A percentile compares a stretch with the other conserved stretches of the same genome.
Conservation (phyloP, 2,329 filamentous ascomycete species). For the Fusarium palustre region DNA sequence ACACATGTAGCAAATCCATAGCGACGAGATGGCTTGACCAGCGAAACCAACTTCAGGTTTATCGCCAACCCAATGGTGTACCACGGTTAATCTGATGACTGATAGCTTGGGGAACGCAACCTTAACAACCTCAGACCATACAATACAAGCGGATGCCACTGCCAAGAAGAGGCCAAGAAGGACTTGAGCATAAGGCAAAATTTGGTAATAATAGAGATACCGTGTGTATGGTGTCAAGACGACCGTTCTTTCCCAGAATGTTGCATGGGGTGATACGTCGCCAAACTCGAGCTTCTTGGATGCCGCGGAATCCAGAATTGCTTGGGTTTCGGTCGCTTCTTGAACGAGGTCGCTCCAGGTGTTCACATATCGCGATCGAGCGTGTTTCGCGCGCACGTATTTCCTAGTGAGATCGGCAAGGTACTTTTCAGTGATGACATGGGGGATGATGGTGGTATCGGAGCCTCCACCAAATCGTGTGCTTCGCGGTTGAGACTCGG, state of each 20-base stretch:
- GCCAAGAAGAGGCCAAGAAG: conserved; percentile 74
- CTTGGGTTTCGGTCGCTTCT: conserved; percentile 79
- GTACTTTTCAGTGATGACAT: conserved; percentile 92
- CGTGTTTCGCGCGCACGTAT: conserved; percentile 83
- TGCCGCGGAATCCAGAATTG: conserved; percentile 83
- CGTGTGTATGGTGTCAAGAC: conserved; percentile 84
- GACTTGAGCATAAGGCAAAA: conserved; percentile 77
- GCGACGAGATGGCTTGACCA: conserved; percentile 83
- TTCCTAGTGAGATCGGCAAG: conserved; percentile 89
- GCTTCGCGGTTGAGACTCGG: conserved; percentile 67
- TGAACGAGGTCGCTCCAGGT: conserved; percentile 87
- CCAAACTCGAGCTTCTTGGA: conserved; percentile 85
- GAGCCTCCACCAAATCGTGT: conserved; percentile 57
- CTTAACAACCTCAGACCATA: conserved; percentile 95
- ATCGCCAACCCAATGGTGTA: conserved; percentile 79
- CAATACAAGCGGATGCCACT: conserved; percentile 81
- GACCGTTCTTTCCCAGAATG: conserved; percentile 65
- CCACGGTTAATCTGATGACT: conserved; percentile 72
- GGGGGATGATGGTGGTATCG: conserved; percentile 69
- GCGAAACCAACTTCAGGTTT: conserved; percentile 84
- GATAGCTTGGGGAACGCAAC: conserved; percentile 82
- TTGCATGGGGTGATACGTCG: conserved; percentile 65
- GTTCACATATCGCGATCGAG: conserved; percentile 82
- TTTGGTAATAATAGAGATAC: conserved; percentile 79
- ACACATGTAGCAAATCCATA: conserved; percentile 98